A percentile compares a stretch with the other conserved stretches of the same genome.
Conservation (phyloP, 768 basidiomycete genomes). For the Collybiopsis confluens region DNA sequence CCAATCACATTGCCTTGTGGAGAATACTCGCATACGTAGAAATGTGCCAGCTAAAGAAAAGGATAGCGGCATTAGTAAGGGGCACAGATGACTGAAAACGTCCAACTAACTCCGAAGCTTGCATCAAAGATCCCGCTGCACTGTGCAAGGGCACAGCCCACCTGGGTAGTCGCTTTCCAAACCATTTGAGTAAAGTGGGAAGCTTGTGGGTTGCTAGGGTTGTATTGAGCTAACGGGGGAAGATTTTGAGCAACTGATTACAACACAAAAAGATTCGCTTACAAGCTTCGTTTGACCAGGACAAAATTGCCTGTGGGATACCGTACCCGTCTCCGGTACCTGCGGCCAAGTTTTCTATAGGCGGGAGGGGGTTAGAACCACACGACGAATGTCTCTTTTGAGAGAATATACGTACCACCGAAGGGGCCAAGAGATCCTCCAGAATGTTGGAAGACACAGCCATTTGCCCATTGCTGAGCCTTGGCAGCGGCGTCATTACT, state of each 20-base stretch:
- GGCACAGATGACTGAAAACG: background rate
- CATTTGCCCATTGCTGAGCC: conserved; percentile 67
- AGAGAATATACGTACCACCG: conserved; percentile 44
- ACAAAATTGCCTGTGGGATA: conserved; percentile 46
- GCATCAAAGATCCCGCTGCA: conserved; percentile 59
- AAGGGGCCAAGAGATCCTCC: conserved; percentile 58
- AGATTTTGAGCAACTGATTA: background rate
- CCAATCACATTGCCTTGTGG: conserved; percentile 63
- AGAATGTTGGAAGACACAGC: conserved; percentile 68
- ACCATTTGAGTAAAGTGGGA: conserved; percentile 79
- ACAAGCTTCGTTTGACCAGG: conserved; percentile 70
- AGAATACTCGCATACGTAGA: conserved; percentile 67
- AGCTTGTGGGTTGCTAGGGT: conserved; percentile 48
- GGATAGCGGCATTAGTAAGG: conserved; percentile 4
- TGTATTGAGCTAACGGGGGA: conserved; percentile 44
- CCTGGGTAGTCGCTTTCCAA: conserved; percentile 62
- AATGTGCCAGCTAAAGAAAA: conserved; percentile 44
- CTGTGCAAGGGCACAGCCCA: conserved; percentile 57
- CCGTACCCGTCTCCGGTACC: conserved; percentile 54
- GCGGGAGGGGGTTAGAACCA: too few relatives aligned
- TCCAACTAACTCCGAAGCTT: conserved; percentile 45
- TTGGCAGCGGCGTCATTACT: conserved; percentile 51
- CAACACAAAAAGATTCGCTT: conserved; percentile 23
- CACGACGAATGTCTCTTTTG: too few relatives aligned
- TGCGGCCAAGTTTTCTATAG: conserved; percentile 70